phyloP scores from a whole-genome alignment of 1,284 basidiomycete genomes.

The Sporisorium graminicola region DNA sequence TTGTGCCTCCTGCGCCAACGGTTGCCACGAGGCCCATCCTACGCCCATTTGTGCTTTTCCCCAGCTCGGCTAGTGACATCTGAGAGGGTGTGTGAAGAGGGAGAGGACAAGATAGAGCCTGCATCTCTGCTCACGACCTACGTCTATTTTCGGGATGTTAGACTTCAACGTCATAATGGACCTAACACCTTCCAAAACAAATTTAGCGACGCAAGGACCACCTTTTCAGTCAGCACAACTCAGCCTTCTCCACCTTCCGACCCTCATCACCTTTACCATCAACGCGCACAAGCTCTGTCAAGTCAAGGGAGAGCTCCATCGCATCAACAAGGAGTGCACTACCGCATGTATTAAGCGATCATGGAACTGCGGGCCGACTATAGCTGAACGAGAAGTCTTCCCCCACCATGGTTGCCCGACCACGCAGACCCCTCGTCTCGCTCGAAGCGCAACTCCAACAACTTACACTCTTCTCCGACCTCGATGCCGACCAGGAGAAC shows the following conservation, averaged over 20 bases:
- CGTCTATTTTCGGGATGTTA: background rate
- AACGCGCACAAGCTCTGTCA: background rate
- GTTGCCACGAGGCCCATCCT: background rate
- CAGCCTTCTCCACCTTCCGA: background rate
- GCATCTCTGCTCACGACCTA: background rate
- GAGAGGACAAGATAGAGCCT: background rate
- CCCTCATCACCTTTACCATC: background rate
- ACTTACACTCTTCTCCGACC: slow-evolving; percentile 67
- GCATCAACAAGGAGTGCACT: too few species aligned
- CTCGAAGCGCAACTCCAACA: slow-evolving; percentile 68
- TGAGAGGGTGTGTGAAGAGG: background rate
- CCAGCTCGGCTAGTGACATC: background rate
- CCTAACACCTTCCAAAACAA: too few species aligned
- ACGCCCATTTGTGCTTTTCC: background rate
- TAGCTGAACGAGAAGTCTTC: background rate
- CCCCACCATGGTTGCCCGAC: slow-evolving; percentile 42
- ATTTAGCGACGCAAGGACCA: slow-evolving; percentile 20
- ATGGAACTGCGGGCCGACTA: too few species aligned
- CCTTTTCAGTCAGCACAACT: background rate
- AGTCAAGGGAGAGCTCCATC: too few species aligned
- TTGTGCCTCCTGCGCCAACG: background rate
- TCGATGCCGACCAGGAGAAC: slow-evolving; percentile 65
- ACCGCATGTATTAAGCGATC: too few species aligned
- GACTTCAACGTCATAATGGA: too few species aligned
- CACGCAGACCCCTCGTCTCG: slow-evolving; percentile 59